Percentiles rank a stretch among this genome's conserved stretches.
phyloP scores from a whole-genome alignment of 1,284 basidiomycete species.

The Pseudozyma tsukubaensis region DNA sequence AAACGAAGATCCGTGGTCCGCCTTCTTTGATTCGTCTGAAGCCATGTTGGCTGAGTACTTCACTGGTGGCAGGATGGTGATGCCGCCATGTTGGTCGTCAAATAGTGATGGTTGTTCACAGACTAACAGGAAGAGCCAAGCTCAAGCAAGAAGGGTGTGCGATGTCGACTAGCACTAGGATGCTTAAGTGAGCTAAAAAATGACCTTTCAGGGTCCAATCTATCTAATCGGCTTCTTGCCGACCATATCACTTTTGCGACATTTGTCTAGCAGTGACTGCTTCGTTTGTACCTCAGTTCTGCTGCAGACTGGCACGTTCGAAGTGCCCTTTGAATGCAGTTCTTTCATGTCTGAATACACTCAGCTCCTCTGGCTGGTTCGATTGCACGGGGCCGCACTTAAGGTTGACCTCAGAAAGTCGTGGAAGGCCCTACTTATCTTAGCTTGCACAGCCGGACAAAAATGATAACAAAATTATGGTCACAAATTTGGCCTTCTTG shows the following conservation, averaged over 20 bases:
- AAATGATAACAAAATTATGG: neutral
- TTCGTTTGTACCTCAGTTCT: too few relatives aligned
- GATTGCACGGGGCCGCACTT: too few relatives aligned
- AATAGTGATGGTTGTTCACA: neutral
- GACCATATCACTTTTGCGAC: too few relatives aligned
- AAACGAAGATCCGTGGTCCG: slow-evolving; percentile 1
- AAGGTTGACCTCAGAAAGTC: too few relatives aligned
- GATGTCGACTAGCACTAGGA: too few relatives aligned
- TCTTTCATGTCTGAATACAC: too few relatives aligned
- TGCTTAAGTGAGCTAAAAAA: neutral
- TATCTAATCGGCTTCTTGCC: neutral
- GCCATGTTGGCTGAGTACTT: slow-evolving; percentile 5
- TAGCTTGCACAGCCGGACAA: too few relatives aligned
- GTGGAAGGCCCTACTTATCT: too few relatives aligned
- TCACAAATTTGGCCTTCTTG: neutral
- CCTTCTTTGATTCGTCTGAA: neutral
- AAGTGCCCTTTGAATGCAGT: too few relatives aligned
- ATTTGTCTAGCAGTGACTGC: too few relatives aligned
- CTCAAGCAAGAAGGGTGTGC: neutral
- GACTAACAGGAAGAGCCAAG: neutral
- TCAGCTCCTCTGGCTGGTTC: too few relatives aligned
- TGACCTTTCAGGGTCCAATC: neutral
- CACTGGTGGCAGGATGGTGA: neutral
- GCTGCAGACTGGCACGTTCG: too few relatives aligned
- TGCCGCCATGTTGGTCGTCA: neutral